Conservation (phyloP, 495 filamentous ascomycete species). For the Aspergillus biplanus region DNA sequence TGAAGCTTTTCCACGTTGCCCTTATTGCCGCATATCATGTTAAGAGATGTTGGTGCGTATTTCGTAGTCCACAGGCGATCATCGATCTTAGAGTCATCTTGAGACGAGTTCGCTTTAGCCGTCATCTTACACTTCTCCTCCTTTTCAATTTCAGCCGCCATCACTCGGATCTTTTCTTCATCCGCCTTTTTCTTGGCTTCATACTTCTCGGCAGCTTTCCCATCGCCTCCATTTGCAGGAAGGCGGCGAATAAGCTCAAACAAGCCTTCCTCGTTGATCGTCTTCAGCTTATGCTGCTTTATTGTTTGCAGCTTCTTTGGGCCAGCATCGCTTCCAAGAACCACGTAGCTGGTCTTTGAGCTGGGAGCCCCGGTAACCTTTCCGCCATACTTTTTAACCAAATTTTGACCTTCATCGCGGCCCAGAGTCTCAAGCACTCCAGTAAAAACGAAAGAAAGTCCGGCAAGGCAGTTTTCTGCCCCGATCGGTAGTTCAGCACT, state of each 20-base stretch:
- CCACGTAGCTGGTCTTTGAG: slow-evolving; percentile 89
- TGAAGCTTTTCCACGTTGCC: slow-evolving; percentile 85
- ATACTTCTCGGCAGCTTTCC: slow-evolving; percentile 82
- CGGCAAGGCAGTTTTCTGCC: slow-evolving; percentile 86
- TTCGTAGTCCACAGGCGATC: slow-evolving; percentile 92
- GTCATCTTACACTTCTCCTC: slow-evolving; percentile 56
- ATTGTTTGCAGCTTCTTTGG: slow-evolving; percentile 95
- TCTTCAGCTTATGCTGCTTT: slow-evolving; percentile 72
- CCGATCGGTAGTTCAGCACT: slow-evolving; percentile 78
- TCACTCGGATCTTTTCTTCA: slow-evolving; percentile 72
- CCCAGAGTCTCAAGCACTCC: slow-evolving; percentile 78
- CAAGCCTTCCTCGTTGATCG: slow-evolving; percentile 90
- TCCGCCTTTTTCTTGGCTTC: slow-evolving; percentile 82
- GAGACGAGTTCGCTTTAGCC: slow-evolving; percentile 15
- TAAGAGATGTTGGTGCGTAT: slow-evolving; percentile 82
- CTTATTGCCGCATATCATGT: slow-evolving; percentile 96
- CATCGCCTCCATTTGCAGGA: slow-evolving; percentile 82
- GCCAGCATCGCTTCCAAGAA: slow-evolving; percentile 88
- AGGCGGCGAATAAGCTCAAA: slow-evolving; percentile 84
- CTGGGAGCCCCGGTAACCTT: slow-evolving; percentile 87
- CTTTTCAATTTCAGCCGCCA: slow-evolving; percentile 81
- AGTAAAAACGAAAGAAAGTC: slow-evolving; percentile 97
- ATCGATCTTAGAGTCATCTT: slow-evolving; percentile 44
- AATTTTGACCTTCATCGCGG: slow-evolving; percentile 80
- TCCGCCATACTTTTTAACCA: slow-evolving; percentile 92